A percentile compares a stretch with the other conserved stretches of the same genome.
These are phyloP conservation scores for Rhodotorula mucilaginosa DNA, from an alignment of 1,284 basidiomycete species.

Conservation along the genomic window DNA sequence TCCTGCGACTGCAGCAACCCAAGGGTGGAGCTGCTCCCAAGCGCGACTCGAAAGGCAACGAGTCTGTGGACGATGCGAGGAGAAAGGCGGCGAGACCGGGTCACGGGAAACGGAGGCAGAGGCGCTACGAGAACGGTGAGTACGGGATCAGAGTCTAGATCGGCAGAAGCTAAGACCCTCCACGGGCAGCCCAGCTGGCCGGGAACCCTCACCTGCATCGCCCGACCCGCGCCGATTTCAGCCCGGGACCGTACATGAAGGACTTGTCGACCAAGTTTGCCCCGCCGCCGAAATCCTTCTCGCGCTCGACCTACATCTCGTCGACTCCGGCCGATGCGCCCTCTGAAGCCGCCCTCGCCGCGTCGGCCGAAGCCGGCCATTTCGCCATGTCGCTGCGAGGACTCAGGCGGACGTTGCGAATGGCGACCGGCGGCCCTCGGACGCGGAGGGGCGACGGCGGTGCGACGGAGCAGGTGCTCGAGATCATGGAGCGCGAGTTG, in stretches of 20 bases:
- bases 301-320: constrained; percentile 32
- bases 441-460: constrained; percentile 11
- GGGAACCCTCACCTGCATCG: constrained; percentile 34
- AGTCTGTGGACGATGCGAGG: background rate
- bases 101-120: constrained; percentile 18
- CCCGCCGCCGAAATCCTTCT: constrained; percentile 30
- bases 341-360: background rate
- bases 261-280: constrained; percentile 25
- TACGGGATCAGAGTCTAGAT: too few species aligned
- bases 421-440: constrained; percentile 3
- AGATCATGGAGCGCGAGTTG: constrained; percentile 33
- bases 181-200: constrained; percentile 31
- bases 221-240: constrained; percentile 26
- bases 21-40: constrained; percentile 9
- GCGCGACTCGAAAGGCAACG: background rate
- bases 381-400: constrained; percentile 33
- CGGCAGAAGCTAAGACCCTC: too few species aligned
- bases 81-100: constrained; percentile 5
- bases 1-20: constrained; percentile 10
- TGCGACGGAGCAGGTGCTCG: constrained; percentile 26
- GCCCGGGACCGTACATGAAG: constrained; percentile 22
- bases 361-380: constrained; percentile 13
- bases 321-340: background rate
- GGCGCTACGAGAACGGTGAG: constrained; percentile 34
- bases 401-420: constrained; percentile 15